These are phyloP conservation scores for Craterostigma plantagineum DNA, from an alignment of 257 asterid species.

Conservation along the genomic window DNA sequence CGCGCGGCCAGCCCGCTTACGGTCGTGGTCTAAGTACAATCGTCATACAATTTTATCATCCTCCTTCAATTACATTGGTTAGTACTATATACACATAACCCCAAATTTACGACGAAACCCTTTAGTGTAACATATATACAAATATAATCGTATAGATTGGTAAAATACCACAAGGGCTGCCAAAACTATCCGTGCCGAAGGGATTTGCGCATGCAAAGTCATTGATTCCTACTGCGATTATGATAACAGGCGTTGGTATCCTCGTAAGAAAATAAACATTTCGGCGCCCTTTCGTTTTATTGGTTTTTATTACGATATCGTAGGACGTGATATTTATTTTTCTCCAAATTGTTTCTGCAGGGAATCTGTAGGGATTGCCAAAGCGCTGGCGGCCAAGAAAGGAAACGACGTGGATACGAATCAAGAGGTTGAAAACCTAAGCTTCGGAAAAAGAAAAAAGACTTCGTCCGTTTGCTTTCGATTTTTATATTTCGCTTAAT, in stretches of 20 bases:
- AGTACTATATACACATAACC: conserved; percentile 10
- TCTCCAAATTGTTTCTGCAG: conserved; percentile 5
- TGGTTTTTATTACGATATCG: no score
- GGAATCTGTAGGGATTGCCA: conserved; percentile 98
- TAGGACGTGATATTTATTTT: neutral
- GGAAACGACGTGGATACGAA: conserved; percentile 94
- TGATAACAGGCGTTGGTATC: conserved; percentile 96
- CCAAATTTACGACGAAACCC: no score
- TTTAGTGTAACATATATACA: no score
- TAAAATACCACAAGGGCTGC: conserved; percentile 87
- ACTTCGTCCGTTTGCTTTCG: no score
- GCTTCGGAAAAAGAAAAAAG: neutral
- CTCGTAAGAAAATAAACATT: conserved; percentile 36
- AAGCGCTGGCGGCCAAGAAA: conserved; percentile 95
- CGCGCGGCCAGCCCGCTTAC: conserved; percentile 96
- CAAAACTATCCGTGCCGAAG: conserved; percentile 74
- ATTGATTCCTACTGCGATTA: conserved; percentile 70
- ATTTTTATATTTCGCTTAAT: neutral
- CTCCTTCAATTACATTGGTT: conserved; percentile 84
- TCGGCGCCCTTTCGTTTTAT: no score
- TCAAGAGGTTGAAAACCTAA: conserved; percentile 78
- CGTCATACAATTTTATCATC: conserved; percentile 49
- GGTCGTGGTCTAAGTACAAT: conserved; percentile 75
- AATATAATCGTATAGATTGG: conserved; percentile 37
- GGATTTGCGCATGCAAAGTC: conserved; percentile 41